phyloP scores from a whole-genome alignment of 805 yeast species.

The Candida xiaguanensis region DNA sequence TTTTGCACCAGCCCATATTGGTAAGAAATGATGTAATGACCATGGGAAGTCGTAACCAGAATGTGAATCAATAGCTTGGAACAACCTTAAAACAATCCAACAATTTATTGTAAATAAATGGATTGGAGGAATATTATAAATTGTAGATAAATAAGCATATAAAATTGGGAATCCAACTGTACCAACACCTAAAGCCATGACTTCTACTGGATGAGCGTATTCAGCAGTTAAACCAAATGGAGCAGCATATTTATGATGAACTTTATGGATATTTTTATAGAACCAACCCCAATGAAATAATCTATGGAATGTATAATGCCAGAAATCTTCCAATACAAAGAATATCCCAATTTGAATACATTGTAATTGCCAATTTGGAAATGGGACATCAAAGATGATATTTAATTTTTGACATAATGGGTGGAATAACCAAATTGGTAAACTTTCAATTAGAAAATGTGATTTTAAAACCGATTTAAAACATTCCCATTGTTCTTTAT shows the following conservation, averaged over 20 bases:
- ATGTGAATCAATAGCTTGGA: slow-evolving; percentile 97
- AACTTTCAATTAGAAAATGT: slow-evolving; percentile 89
- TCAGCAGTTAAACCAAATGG: slow-evolving; percentile 98
- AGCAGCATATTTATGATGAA: slow-evolving; percentile 96
- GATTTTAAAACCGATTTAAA: slow-evolving; percentile 77
- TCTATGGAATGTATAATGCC: slow-evolving; percentile 98
- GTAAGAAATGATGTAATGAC: slow-evolving; percentile 87
- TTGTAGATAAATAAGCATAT: slow-evolving; percentile 70
- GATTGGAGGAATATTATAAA: slow-evolving; percentile 40
- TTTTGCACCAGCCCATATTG: slow-evolving; percentile 98
- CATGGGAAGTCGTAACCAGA: slow-evolving; percentile 98
- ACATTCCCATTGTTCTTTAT: slow-evolving; percentile 90
- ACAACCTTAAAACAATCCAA: slow-evolving; percentile 85
- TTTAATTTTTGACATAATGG: slow-evolving; percentile 83
- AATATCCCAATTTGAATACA: slow-evolving; percentile 66
- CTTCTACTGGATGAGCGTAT: slow-evolving; percentile 96
- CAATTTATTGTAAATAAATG: slow-evolving; percentile 85
- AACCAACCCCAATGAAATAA: slow-evolving; percentile 83
- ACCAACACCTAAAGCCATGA: slow-evolving; percentile 85
- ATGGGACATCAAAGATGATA: slow-evolving; percentile 75
- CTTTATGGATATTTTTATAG: slow-evolving; percentile 92
- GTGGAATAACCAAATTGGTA: slow-evolving; percentile 97
- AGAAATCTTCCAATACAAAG: slow-evolving; percentile 84
- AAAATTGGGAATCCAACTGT: slow-evolving; percentile 93
- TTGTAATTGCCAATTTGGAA: slow-evolving; percentile 65